Percentiles rank a stretch among this genome's conserved stretches.
These are phyloP conservation scores for Colletotrichum limetticola DNA, from an alignment of 2,329 filamentous ascomycete species.

Conservation along the genomic window DNA sequence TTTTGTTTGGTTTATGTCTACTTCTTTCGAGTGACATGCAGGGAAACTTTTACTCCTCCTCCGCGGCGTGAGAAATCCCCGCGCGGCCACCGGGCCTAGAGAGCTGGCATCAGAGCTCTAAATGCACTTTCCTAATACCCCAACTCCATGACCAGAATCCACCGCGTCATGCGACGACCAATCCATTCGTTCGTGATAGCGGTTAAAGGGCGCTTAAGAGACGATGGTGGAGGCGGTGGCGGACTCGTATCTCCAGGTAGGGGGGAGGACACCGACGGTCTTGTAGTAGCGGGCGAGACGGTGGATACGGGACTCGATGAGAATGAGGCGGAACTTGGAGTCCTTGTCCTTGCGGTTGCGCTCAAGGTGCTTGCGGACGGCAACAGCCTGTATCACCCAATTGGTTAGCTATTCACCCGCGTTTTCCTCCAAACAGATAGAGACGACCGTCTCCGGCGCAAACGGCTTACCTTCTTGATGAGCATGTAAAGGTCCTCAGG, in stretches of 20 bases:
- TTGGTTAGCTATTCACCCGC: background rate
- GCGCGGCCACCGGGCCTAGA: constrained; percentile 27
- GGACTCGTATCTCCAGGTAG: constrained; percentile 99
- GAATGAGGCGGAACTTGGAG: constrained; percentile 99
- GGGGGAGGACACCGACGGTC: constrained; percentile 85
- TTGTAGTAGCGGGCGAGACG: constrained; percentile 99
- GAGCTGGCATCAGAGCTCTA: constrained; percentile 54
- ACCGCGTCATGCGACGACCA: constrained; percentile 38
- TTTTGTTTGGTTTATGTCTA: constrained; percentile 11
- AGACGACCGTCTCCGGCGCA: background rate
- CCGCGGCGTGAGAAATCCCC: constrained; percentile 16
- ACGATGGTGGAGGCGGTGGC: constrained; percentile 95
- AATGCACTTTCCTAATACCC: constrained; percentile 54
- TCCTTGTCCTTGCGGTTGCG: constrained; percentile 99
- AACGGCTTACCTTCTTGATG: constrained; percentile 90
- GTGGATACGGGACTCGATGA: constrained; percentile 99
- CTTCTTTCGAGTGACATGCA: constrained; percentile 25
- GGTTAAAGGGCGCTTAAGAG: constrained; percentile 70
- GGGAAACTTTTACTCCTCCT: constrained; percentile 26
- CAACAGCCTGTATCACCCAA: constrained; percentile 75
- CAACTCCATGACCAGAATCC: constrained; percentile 57
- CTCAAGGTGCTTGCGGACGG: constrained; percentile 99
- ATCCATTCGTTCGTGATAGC: constrained; percentile 37
- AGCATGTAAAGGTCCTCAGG: constrained; percentile 99
- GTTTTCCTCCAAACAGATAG: background rate